Evolutionary conservation across 495 filamentous ascomycete genomes (phyloP), one percentile per base, ranked within the genome.

Genomic region (Parathielavia hyrcaniae): DNA sequence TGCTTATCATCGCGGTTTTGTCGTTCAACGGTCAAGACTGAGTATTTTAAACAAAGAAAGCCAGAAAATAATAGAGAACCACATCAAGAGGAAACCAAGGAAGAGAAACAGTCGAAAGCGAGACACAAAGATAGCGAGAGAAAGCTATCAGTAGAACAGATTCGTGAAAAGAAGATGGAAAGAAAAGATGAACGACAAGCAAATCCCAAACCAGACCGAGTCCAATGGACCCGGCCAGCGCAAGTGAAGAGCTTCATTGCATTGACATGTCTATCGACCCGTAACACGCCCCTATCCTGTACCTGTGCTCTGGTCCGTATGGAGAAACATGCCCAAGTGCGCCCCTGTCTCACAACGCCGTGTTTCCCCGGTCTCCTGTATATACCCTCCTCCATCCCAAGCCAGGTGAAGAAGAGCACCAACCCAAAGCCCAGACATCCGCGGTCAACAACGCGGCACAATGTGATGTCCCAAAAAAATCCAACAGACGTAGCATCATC

Each of bases 161-260:
- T 30, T 3, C 26, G 26, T 2, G 26, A 30, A 30, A 30, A 30
- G 2, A 30, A 30, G 6, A 30, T 3, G 26, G 6, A 30, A 30
- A 30, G 26, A 3, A 3, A 30, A 30, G 26, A 30, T 3, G 26
- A 3, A 30, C 26, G 26, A 30, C 26, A 30, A 6, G 26, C 14
- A 11, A 39, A 49, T 35, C 47, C 47, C 47, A 26, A 49, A 26
- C 47, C 34, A 49, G 26, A 16, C 47, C 47, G 30, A 49, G 47
- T 19, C 16, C 47, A 16, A 17, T 13, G 47, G 5, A 49, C 20
- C 43, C 17, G 43, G 19, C 20, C 8, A 23, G 43, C 20, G 3
- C 22, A n/a, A n/a, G 20, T 1, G 43, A 7, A 35, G 47, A 49
- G 30, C 2, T 35, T 26, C n/a, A 16, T 34, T 35, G 16, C 47